Percentiles rank a stretch among this genome's conserved stretches.
These are phyloP conservation scores for Capsicum baccatum DNA, from an alignment of 257 asterid genomes.

Conservation along the genomic window DNA sequence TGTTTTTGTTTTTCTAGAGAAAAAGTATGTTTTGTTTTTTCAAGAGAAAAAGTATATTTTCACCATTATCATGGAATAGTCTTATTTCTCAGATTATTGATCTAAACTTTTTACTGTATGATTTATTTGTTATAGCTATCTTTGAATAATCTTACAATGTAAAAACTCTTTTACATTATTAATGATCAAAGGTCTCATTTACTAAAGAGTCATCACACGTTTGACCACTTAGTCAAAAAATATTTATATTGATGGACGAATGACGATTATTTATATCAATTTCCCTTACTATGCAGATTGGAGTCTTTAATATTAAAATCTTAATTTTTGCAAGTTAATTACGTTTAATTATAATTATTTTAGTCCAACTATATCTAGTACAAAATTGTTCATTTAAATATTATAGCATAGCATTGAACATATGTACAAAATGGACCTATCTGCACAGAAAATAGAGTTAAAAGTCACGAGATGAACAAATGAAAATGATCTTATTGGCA, in stretches of 20 bases:
- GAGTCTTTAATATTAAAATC: no score
- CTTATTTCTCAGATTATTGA: no score
- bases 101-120: no score
- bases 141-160: no score
- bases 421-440: background rate
- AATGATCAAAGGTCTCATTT: background rate
- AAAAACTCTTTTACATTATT: background rate
- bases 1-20: background rate
- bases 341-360: background rate
- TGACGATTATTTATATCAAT: no score
- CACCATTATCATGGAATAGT: background rate
- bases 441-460: background rate
- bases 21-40: background rate
- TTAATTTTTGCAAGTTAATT: background rate
- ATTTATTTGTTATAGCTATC: no score
- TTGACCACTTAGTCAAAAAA: background rate
- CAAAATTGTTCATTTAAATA: background rate
- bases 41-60: background rate
- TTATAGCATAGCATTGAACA: background rate
- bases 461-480: constrained; percentile 17
- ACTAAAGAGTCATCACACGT: background rate
- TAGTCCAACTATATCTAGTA: background rate
- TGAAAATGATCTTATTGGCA: constrained; percentile 15
- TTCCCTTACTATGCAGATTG: no score
- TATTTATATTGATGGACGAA: no score